These are phyloP conservation scores for Echinochloa phyllopogon DNA, from an alignment of 176 grass and related monocot genomes.

Conservation along the genomic window DNA sequence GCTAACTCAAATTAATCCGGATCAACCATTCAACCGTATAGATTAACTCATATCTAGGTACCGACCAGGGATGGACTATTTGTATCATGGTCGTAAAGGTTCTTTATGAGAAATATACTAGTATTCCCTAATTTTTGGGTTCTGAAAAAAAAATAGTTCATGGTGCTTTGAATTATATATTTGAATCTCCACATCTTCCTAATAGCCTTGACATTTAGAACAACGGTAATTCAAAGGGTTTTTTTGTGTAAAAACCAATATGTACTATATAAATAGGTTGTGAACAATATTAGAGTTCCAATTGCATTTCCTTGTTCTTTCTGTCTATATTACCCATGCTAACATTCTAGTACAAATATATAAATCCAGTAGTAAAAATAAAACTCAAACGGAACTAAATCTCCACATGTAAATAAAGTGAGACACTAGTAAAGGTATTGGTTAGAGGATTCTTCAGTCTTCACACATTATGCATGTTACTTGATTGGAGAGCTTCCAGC, in stretches of 20 bases:
- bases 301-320: too few species aligned
- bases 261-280: background rate
- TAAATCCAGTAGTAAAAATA: too few species aligned
- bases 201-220: background rate
- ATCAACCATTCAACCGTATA: conserved; percentile 1
- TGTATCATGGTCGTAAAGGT: background rate
- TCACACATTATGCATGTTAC: background rate
- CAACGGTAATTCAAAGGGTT: background rate
- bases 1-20: background rate
- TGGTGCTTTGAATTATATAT: background rate
- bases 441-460: background rate
- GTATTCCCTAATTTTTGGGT: background rate
- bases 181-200: background rate
- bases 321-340: too few species aligned
- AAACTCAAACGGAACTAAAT: too few species aligned
- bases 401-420: too few species aligned
- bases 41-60: background rate
- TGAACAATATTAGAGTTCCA: background rate
- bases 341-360: too few species aligned
- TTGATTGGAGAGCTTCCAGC: background rate
- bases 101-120: background rate
- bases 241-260: background rate
- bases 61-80: background rate
- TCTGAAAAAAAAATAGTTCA: too few species aligned
- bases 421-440: too few species aligned